Evolutionary conservation across 306 rosid species (phyloP).

Genomic region (Fragaria nilgerrensis): DNA sequence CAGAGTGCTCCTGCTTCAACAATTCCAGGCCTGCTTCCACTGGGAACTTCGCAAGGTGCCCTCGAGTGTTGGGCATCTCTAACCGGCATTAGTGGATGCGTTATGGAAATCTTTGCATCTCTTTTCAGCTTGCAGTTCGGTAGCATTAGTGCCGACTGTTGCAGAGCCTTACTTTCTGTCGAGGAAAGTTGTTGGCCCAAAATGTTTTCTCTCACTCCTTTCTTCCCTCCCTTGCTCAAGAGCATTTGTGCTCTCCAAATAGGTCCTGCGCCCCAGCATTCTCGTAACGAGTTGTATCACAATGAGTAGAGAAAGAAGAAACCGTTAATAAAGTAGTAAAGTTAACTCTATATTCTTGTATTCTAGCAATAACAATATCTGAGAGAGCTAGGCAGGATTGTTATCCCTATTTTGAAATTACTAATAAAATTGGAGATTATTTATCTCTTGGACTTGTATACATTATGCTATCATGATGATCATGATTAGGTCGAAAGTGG

Average conservation of each 20-base stretch:
- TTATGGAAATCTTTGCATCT: neutral
- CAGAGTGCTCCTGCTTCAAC: neutral
- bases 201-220: conserved; percentile 10
- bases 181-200: conserved; percentile 1
- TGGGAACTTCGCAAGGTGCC: neutral
- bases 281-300: neutral
- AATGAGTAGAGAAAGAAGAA: neutral
- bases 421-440: no score
- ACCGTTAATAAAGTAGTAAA: neutral
- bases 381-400: neutral
- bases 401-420: no score
- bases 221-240: conserved; percentile 19
- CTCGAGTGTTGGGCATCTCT: conserved; percentile 2
- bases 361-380: neutral
- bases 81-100: neutral
- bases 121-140: neutral
- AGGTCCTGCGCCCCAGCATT: neutral
- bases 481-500: no score
- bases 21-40: neutral
- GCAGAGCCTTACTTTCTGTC: neutral
- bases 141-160: neutral
- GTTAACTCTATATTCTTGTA: neutral
- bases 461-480: no score
- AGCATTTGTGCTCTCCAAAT: neutral
- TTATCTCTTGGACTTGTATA: no score